A percentile compares a stretch with the other conserved stretches of the same genome.
These are phyloP conservation scores for Entonaema liquescens DNA, from an alignment of 495 filamentous ascomycete genomes.

Conservation along the genomic window DNA sequence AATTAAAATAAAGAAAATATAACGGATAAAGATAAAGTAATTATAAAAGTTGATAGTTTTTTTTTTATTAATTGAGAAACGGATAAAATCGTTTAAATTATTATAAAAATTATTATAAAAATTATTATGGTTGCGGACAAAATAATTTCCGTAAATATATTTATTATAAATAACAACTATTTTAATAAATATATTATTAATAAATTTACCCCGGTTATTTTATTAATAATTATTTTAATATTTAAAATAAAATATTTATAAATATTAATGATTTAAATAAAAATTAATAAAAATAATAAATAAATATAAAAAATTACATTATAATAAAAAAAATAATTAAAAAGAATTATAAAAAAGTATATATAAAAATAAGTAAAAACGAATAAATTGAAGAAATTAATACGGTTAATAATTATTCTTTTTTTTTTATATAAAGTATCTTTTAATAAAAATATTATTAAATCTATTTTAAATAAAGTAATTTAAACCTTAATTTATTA, in stretches of 20 bases:
- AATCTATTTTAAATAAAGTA: not conserved
- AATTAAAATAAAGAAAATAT: not conserved
- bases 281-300: not conserved
- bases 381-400: not conserved
- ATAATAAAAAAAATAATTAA: not conserved
- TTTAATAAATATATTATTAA: not conserved
- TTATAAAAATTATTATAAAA: too few relatives aligned
- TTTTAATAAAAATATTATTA: not conserved
- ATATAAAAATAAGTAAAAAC: not conserved
- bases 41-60: not conserved
- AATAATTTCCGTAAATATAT: not conserved
- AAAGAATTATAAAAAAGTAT: not conserved
- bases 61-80: not conserved
- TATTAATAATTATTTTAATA: not conserved
- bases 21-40: not conserved
- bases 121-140: not conserved
- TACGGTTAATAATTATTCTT: not conserved
- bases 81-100: too few relatives aligned
- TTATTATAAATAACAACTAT: not conserved
- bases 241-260: not conserved
- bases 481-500: not conserved
- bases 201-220: not conserved
- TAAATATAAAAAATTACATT: not conserved
- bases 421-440: not conserved
- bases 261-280: not conserved